Evolutionary conservation across 805 yeast genomes (phyloP).

Genomic region (Starmera dryadoides): DNA sequence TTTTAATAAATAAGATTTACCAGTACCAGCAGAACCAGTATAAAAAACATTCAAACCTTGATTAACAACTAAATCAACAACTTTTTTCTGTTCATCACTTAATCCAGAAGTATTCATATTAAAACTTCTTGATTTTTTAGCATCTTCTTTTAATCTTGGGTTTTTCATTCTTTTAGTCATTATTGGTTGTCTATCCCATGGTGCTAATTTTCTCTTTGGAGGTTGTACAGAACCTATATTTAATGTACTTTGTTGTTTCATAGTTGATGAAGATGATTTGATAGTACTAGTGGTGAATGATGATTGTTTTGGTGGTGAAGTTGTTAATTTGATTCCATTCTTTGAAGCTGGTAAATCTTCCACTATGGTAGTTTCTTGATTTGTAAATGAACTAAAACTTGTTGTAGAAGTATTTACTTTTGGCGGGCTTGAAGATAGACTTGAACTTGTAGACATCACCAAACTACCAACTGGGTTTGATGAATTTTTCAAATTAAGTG

Average conservation of each 20-base stretch:
- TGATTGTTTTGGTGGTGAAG: not conserved
- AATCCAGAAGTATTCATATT: slow-evolving; percentile 7
- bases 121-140: slow-evolving; percentile 9
- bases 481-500: not conserved
- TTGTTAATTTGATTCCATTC: not conserved
- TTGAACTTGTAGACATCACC: too few species aligned
- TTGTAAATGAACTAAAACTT: too few species aligned
- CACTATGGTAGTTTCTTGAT: too few species aligned
- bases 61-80: slow-evolving; percentile 44
- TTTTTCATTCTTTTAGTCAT: slow-evolving; percentile 4
- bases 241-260: not conserved
- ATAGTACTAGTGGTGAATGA: not conserved
- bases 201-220: not conserved
- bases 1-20: slow-evolving; percentile 65
- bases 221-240: too few species aligned
- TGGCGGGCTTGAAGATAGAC: too few species aligned
- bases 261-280: not conserved
- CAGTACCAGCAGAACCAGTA: slow-evolving; percentile 87
- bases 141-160: slow-evolving; percentile 5
- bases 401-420: too few species aligned
- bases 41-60: slow-evolving; percentile 53
- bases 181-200: slow-evolving; percentile 1
- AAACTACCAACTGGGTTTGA: too few species aligned
- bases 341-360: not conserved
- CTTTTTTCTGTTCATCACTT: slow-evolving; percentile 42